Percentiles rank a stretch among this genome's conserved stretches.
Evolutionary conservation across 208 protist genomes (phyloP).

Genomic region (Leishmania lainsoni): DNA sequence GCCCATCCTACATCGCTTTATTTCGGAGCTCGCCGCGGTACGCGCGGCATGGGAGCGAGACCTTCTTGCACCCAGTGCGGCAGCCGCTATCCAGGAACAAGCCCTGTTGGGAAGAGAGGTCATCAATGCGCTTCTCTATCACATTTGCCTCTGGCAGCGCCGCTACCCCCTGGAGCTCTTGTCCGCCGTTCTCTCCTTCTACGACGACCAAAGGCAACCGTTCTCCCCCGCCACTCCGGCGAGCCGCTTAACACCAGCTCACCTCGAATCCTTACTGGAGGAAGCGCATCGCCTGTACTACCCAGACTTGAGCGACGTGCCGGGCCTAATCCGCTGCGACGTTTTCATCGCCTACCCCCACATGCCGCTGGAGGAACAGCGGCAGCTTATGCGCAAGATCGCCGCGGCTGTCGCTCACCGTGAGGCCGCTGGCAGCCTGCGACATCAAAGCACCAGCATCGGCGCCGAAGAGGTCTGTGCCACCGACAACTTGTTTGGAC

Average conservation of each 20-base stretch:
- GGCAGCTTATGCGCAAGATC: conserved; percentile 42
- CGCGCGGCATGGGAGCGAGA: conserved; percentile 24
- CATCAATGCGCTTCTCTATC: conserved; percentile 46
- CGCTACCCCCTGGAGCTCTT: conserved; percentile 64
- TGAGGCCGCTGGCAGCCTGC: neutral
- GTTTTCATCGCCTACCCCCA: conserved; percentile 71
- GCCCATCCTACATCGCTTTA: conserved; percentile 22
- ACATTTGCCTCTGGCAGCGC: conserved; percentile 79
- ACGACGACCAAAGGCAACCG: conserved; percentile 17
- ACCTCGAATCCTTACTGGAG: conserved; percentile 57
- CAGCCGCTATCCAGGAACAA: conserved; percentile 6
- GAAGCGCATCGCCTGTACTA: conserved; percentile 34
- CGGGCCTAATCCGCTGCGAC: conserved; percentile 66
- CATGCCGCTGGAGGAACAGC: conserved; percentile 41
- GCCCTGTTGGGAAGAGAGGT: neutral
- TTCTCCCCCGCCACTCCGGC: conserved; percentile 1
- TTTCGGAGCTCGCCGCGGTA: conserved; percentile 12
- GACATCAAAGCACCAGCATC: neutral
- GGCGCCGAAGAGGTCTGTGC: neutral
- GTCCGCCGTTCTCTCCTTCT: conserved; percentile 39
- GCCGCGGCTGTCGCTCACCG: conserved; percentile 15
- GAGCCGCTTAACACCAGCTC: conserved; percentile 6
- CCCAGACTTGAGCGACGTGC: conserved; percentile 32
- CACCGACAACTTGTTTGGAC: neutral
- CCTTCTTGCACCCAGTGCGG: conserved; percentile 18